phyloP scores from a whole-genome alignment of 2,329 filamentous ascomycete species.

The Phialophora expanda region DNA sequence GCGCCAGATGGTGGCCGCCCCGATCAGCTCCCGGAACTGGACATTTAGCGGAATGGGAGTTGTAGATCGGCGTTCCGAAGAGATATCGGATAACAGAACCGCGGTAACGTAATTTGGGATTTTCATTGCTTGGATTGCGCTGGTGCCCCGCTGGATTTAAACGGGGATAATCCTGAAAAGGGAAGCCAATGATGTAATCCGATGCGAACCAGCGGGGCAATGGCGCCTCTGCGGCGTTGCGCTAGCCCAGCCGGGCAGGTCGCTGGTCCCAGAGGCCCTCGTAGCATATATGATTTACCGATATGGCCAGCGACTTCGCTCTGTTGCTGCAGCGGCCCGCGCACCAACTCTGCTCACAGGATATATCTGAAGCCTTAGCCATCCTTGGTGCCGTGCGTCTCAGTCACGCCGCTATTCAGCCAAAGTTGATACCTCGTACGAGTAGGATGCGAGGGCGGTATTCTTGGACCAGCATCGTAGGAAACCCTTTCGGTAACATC shows the following conservation, averaged over 20 bases:
- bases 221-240: background rate
- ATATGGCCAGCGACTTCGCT: too few species aligned
- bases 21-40: background rate
- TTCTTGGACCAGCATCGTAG: too few species aligned
- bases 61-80: background rate
- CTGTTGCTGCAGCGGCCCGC: too few species aligned
- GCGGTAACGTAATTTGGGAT: background rate
- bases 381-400: too few species aligned
- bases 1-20: background rate
- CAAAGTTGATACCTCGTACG: too few species aligned
- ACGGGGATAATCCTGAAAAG: background rate
- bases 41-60: background rate
- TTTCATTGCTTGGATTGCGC: background rate
- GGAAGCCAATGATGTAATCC: background rate
- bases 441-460: too few species aligned
- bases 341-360: too few species aligned
- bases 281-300: too few species aligned
- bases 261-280: background rate
- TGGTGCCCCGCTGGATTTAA: constrained; percentile 3
- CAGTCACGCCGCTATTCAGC: too few species aligned
- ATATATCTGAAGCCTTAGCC: too few species aligned
- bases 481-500: too few species aligned
- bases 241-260: background rate
- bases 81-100: background rate
- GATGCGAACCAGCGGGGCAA: background rate